Conservation (phyloP, 2,329 filamentous ascomycete genomes). For the Cladosporium oxysporum region DNA sequence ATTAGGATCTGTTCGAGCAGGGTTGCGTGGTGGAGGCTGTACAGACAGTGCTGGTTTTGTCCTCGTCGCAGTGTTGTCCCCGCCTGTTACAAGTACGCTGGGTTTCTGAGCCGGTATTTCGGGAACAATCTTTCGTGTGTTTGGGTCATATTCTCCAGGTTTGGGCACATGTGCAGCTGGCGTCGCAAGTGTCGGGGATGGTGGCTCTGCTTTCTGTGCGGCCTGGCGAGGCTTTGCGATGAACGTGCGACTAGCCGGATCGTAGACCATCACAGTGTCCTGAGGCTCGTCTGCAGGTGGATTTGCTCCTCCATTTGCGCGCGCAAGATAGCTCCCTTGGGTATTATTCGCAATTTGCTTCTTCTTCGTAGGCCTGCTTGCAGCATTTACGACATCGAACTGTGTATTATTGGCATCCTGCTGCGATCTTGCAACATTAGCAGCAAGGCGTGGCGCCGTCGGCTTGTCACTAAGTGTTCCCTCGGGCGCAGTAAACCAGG, state of each 20-base stretch:
- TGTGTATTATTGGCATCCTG: conserved; percentile 13
- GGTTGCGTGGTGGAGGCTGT: conserved; percentile 35
- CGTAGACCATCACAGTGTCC: conserved; percentile 37
- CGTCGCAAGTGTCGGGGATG: conserved; percentile 22
- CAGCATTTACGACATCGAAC: conserved; percentile 21
- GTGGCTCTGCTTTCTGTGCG: conserved; percentile 22
- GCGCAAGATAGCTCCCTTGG: conserved; percentile 23
- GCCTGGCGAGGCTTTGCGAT: conserved; percentile 27
- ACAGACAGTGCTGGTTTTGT: conserved; percentile 21
- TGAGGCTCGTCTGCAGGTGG: conserved; percentile 13
- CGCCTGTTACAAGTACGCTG: conserved; percentile 8
- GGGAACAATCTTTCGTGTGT: conserved; percentile 34
- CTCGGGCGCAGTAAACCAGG: conserved; percentile 65
- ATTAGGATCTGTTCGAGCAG: conserved; percentile 30
- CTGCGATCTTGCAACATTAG: neutral
- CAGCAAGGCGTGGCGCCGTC: conserved; percentile 1
- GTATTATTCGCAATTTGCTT: conserved; percentile 4
- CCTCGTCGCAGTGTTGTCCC: neutral
- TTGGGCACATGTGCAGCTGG: conserved; percentile 21
- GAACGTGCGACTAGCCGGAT: conserved; percentile 34
- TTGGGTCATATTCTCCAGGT: conserved; percentile 34
- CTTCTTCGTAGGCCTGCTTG: conserved; percentile 26
- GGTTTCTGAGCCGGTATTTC: conserved; percentile 10
- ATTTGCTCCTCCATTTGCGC: conserved; percentile 18
- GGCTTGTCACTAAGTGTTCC: conserved; percentile 45